Base-by-base conservation (phyloP, 345 rosid genomes). In the Dovyalis caffra region DNA sequence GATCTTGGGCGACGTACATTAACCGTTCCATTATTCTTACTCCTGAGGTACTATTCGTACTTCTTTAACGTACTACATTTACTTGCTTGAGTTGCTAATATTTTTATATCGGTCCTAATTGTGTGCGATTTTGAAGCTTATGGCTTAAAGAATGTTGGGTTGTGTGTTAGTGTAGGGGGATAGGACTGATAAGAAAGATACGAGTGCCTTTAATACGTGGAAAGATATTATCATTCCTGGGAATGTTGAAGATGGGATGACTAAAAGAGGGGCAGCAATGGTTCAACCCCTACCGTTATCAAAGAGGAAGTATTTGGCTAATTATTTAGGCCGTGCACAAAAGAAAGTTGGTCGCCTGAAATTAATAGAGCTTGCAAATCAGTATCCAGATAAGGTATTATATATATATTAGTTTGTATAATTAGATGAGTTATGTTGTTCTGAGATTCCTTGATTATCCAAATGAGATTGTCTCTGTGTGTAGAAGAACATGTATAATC, bases 151-250 rank as follows among this genome's bases (percentile, higher is more conserved):
- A 73, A 58, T 74, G 26, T 65, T 37, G 38, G 40, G 61, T 29
- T 79, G 28, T 62, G 43, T 35, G 77, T 49, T 81, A 77, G 68
- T 81, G 84, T 84, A 95, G 99, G 99, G 93, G 65, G 97, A 95
- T 78, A 86, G 98, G 76, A 95, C 99, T 76, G 99, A 93, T 78
- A 93, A 90, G 89, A 91, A 84, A 87, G 95, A 89, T 74, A 83
- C 85, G 11, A 93, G 89, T 83, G 97, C 99, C 60, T 95, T 93
- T 64, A 91, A 88, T 84, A 89, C 99, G 66, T 95, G 99, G 99
- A 95, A 95, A 84, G 99, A 93, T 80, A 90, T 94, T 73, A 89
- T 94, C 71, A 90, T 94, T 81, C 99, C 99, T 34, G 99, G 99
- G 68, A 92, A 95, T 72, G 87, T 95, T 34, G 97, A 93, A 64